phyloP scores from a whole-genome alignment of 176 grass and related monocot species.

The Sorghum bicolor region Sorghum_bicolor_NCBIv3 NC_012872.2:68226001-68226500 shows the following conservation, averaged over 20 bases:
- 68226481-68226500: not conserved
- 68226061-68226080: not conserved
- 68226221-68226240: constrained; percentile 20
- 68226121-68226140: not conserved
- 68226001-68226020: not conserved
- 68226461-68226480: not conserved
- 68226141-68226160: too few relatives aligned
- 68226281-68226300: not conserved
- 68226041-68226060: not conserved
- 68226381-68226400: not conserved
- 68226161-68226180: not conserved
- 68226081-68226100: not conserved
- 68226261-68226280: not conserved
- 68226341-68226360: not conserved
- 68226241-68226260: too few relatives aligned
- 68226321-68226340: not conserved
- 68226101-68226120: constrained; percentile 13
- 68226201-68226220: not conserved
- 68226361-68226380: not conserved
- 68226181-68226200: not conserved
- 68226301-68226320: not conserved
- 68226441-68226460: not conserved
- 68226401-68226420: not conserved
- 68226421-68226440: not conserved
- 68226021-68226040: not conserved